Evolutionary conservation across 306 rosid genomes (phyloP), one percentile per base, ranked within the genome.

Genomic region (Fagus sylvatica): DNA sequence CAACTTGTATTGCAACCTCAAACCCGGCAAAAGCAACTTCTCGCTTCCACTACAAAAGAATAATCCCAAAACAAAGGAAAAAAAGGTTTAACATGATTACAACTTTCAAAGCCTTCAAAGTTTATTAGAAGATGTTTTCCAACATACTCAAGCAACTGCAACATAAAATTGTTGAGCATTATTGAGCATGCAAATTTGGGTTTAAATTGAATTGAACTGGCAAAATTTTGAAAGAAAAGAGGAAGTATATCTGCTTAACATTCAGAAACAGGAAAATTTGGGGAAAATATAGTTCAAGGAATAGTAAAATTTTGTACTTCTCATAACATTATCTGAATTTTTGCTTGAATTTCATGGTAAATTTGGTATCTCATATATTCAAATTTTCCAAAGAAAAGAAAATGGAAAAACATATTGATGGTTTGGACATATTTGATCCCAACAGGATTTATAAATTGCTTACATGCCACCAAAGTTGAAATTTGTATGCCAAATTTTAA

Each of bases 21-120:
- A 89, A 94, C 46, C 98, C 98, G 3, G 98, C 98, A 78, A 92
- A 92, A 41, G 98, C 98, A 79, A 95, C 97, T 51, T 95, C 98
- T 51, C 98, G 80, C 81, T 91, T 85, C 98, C 98, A 95, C 97
- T 93, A 82, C 74, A 68, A 51, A 49, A 51, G 17, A 41, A 53
- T 6, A 32, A 46, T 49, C 15, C 1, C 39, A 3, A 37, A 80
- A 15, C 12, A 55, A n/a, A 2, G n/a, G 56, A 64, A 32, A 2
- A 0, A 19, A 22, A 3, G 6, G 30, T 10, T 33, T 5, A 64
- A 1, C 6, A 1, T 28, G 64, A 57, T 28, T 57, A 57, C 64
- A 22, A 57, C 64, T 9, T 19, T 57, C 36, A 57, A 57, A 57
- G 15, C 36, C 64, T 19, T 57, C 2, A 17, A 37, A 34, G 5